Conservation (phyloP, 208 protist genomes). For the Trypanosomatidae sp. region DNA sequence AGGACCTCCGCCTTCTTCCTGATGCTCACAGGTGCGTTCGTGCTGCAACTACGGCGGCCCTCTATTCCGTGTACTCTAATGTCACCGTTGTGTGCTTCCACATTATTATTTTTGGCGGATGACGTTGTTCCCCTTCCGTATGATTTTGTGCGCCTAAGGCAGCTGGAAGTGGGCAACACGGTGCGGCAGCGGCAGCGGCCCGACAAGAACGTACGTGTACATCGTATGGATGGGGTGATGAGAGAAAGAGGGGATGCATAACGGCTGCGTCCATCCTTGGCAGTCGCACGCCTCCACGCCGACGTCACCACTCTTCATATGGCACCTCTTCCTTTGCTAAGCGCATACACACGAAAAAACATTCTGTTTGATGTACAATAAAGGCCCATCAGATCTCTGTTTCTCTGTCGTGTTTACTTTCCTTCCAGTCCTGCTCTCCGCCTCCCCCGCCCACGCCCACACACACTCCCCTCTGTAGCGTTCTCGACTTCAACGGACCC, state of each 20-base stretch:
- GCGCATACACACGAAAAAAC: neutral
- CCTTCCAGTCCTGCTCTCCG: neutral
- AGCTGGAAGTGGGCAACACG: neutral
- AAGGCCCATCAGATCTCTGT: neutral
- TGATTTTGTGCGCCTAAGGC: neutral
- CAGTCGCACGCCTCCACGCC: neutral
- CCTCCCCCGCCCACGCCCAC: too few relatives aligned
- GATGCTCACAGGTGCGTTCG: neutral
- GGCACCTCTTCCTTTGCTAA: neutral
- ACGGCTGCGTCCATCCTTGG: neutral
- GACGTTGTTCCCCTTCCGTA: neutral
- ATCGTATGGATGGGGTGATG: neutral
- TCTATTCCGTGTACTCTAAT: neutral
- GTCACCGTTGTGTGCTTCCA: neutral
- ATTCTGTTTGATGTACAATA: neutral
- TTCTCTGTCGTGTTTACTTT: neutral
- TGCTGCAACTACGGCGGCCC: neutral
- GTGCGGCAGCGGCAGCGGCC: neutral
- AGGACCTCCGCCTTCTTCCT: neutral
- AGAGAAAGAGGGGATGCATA: neutral
- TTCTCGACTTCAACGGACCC: neutral
- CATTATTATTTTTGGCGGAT: neutral
- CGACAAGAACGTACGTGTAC: neutral
- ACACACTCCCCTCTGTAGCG: neutral
- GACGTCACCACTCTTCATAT: neutral